These are phyloP conservation scores for Vigna nakashimae DNA, from an alignment of 306 rosid genomes.

Conservation along the genomic window DNA sequence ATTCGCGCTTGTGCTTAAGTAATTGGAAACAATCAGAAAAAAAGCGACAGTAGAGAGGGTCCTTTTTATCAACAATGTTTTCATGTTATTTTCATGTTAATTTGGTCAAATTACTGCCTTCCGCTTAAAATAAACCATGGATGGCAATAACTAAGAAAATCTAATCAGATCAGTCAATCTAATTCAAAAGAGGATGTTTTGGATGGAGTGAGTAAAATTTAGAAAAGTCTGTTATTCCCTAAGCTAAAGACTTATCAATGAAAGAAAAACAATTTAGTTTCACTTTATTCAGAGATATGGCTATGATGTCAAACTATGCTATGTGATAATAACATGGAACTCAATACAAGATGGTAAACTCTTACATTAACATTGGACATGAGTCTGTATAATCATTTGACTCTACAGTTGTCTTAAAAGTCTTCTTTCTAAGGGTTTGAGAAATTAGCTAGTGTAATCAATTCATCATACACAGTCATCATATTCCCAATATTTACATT, in stretches of 20 bases:
- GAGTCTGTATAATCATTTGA: not conserved
- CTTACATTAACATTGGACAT: not conserved
- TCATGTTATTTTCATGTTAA: too few relatives aligned
- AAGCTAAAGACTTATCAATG: not conserved
- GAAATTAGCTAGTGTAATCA: conserved; percentile 6
- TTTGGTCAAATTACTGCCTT: not conserved
- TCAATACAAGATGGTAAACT: not conserved
- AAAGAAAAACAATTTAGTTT: not conserved
- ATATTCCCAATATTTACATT: conserved; percentile 9
- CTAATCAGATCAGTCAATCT: not conserved
- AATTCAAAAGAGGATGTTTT: not conserved
- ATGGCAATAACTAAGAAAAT: not conserved
- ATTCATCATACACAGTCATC: not conserved
- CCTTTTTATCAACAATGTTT: not conserved
- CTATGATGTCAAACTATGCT: conserved; percentile 4
- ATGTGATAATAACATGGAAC: not conserved
- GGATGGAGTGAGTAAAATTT: not conserved
- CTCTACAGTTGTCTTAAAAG: not conserved
- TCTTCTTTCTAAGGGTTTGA: not conserved
- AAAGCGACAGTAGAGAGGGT: not conserved
- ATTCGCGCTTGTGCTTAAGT: too few relatives aligned
- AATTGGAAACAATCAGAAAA: too few relatives aligned
- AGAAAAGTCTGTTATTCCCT: not conserved
- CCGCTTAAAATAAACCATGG: not conserved
- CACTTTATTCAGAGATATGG: not conserved